phyloP scores from a whole-genome alignment of 2,329 filamentous ascomycete species.

The Lecanicillium sp. region DNA sequence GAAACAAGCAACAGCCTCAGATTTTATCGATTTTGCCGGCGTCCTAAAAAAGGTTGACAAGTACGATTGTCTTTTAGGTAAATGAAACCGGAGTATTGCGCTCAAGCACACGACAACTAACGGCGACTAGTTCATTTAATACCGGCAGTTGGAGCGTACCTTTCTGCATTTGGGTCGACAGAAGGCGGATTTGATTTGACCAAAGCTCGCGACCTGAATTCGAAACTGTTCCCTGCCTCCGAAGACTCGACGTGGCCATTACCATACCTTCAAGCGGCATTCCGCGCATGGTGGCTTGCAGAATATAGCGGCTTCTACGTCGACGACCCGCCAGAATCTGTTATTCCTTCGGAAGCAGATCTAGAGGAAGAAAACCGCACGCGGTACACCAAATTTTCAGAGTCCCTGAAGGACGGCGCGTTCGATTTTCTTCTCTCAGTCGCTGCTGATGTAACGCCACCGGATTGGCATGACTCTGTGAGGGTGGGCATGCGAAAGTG shows the following conservation, averaged over 20 bases:
- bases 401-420: slow-evolving; percentile 76
- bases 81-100: slow-evolving; percentile 13
- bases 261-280: slow-evolving; percentile 68
- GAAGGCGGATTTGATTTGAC: slow-evolving; percentile 60
- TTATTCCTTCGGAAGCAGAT: slow-evolving; percentile 50
- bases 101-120: slow-evolving; percentile 8
- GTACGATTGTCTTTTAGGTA: slow-evolving; percentile 59
- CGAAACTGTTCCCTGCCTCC: slow-evolving; percentile 54
- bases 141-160: slow-evolving; percentile 68
- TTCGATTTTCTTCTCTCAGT: slow-evolving; percentile 87
- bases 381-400: slow-evolving; percentile 64
- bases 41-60: slow-evolving; percentile 63
- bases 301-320: slow-evolving; percentile 89
- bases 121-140: slow-evolving; percentile 61
- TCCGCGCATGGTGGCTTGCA: slow-evolving; percentile 79
- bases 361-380: slow-evolving; percentile 61
- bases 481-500: slow-evolving; percentile 74
- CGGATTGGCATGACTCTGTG: slow-evolving; percentile 82
- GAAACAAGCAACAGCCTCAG: slow-evolving; percentile 58
- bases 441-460: slow-evolving; percentile 69
- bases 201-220: slow-evolving; percentile 63
- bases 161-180: slow-evolving; percentile 69
- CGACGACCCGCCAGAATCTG: slow-evolving; percentile 56
- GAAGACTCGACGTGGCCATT: slow-evolving; percentile 66
- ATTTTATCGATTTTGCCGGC: slow-evolving; percentile 66